Conservation (phyloP, 2,329 filamentous ascomycete genomes). For the Colletotrichum musae region DNA sequence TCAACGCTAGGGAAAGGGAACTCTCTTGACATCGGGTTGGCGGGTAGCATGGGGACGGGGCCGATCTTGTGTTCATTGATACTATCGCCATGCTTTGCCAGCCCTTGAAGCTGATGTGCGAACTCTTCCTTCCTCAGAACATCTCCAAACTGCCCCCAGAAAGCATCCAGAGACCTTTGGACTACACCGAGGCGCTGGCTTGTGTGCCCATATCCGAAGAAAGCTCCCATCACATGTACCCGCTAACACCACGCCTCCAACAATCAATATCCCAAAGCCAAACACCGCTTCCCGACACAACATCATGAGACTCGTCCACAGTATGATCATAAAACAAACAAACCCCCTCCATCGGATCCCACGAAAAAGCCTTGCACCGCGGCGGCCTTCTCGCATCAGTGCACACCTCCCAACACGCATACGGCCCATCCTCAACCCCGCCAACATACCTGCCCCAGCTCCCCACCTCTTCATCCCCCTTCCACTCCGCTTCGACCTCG, state of each 20-base stretch:
- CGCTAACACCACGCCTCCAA: slow-evolving; percentile 19
- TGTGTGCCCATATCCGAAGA: too few species aligned
- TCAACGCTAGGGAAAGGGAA: too few species aligned
- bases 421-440: background rate
- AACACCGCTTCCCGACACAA: background rate
- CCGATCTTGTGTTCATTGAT: too few species aligned
- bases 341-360: background rate
- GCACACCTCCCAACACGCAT: slow-evolving; percentile 10
- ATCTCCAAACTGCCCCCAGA: too few species aligned
- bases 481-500: slow-evolving; percentile 5
- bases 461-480: background rate
- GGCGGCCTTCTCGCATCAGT: slow-evolving; percentile 9
- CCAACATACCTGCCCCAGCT: background rate
- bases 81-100: too few species aligned
- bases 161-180: too few species aligned
- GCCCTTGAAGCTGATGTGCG: too few species aligned
- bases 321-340: slow-evolving; percentile 5
- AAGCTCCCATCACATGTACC: background rate
- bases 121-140: too few species aligned
- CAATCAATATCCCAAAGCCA: slow-evolving; percentile 18
- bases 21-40: too few species aligned
- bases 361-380: background rate
- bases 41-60: too few species aligned
- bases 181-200: too few species aligned
- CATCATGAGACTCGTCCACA: background rate